Evolutionary conservation across 2,329 filamentous ascomycete genomes (phyloP).

Genomic region (Talaromyces sp.): DNA sequence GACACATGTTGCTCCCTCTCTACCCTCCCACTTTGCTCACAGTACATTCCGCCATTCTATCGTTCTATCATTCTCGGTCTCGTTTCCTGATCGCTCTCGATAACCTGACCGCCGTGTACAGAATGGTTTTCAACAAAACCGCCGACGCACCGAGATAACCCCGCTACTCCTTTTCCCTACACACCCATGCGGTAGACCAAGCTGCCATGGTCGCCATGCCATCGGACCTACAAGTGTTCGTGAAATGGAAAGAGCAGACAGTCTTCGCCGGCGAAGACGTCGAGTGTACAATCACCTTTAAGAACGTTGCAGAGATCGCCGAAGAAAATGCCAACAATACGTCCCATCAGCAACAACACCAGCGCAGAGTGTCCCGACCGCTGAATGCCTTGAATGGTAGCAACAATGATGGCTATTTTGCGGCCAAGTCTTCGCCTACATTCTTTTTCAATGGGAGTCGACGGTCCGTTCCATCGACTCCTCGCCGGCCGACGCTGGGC

Average conservation of each 20-base stretch:
- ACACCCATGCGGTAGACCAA: conserved; percentile 30
- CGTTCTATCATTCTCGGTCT: background rate
- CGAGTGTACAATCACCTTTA: conserved; percentile 94
- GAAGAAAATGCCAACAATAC: conserved; percentile 28
- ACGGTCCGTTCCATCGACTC: conserved; percentile 34
- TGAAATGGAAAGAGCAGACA: conserved; percentile 89
- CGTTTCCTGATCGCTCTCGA: conserved; percentile 5
- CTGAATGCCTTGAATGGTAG: conserved; percentile 31
- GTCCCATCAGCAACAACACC: conserved; percentile 29
- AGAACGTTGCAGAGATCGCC: conserved; percentile 64
- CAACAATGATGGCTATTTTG: conserved; percentile 39
- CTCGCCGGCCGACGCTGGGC: conserved; percentile 27
- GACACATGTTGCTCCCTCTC: conserved; percentile 1
- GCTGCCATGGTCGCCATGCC: conserved; percentile 40
- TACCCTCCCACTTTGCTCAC: background rate
- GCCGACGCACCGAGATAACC: conserved; percentile 16
- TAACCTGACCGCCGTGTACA: conserved; percentile 22
- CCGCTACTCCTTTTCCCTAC: conserved; percentile 20
- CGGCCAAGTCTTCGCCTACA: conserved; percentile 34
- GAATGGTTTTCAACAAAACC: conserved; percentile 25
- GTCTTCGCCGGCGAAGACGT: conserved; percentile 96
- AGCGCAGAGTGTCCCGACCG: conserved; percentile 37
- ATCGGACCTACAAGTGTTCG: conserved; percentile 88
- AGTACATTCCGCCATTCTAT: background rate
- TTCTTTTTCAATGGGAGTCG: conserved; percentile 36